Evolutionary conservation across 257 asterid genomes (phyloP).

Genomic region (Hygrophila difformis): DNA sequence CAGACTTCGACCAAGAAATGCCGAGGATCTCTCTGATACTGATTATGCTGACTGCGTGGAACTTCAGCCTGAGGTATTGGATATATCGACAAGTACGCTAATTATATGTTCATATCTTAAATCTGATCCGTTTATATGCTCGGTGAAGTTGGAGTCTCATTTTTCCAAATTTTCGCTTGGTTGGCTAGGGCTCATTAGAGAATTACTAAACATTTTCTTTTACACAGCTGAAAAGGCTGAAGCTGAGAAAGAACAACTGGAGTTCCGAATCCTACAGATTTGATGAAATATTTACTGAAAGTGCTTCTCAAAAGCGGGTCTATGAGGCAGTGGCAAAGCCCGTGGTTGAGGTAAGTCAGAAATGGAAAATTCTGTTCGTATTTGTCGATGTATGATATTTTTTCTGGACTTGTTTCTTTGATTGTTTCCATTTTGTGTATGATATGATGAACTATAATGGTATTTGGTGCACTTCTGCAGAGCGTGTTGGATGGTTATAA

Average conservation of each 20-base stretch:
- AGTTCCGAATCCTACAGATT: slow-evolving; percentile 66
- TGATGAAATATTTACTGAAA: slow-evolving; percentile 73
- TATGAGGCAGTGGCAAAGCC: slow-evolving; percentile 92
- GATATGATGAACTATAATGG: slow-evolving; percentile 1
- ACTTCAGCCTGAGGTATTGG: slow-evolving; percentile 79
- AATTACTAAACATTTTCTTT: slow-evolving; percentile 3
- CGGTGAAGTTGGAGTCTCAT: too few relatives aligned
- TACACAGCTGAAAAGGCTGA: slow-evolving; percentile 68
- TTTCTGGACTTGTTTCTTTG: too few relatives aligned
- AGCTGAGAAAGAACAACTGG: slow-evolving; percentile 87
- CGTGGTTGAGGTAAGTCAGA: slow-evolving; percentile 67
- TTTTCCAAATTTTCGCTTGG: too few relatives aligned
- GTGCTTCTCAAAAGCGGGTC: slow-evolving; percentile 80
- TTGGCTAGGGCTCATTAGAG: too few relatives aligned
- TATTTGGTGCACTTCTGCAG: slow-evolving; percentile 37
- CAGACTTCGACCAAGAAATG: slow-evolving; percentile 74
- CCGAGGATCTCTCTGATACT: slow-evolving; percentile 57
- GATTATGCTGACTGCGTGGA: slow-evolving; percentile 81
- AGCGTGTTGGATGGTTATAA: slow-evolving; percentile 86
- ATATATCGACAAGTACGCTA: too few relatives aligned
- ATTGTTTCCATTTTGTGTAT: too few relatives aligned
- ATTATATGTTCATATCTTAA: too few relatives aligned
- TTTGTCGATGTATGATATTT: too few relatives aligned
- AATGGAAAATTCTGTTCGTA: neutral
- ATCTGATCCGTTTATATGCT: too few relatives aligned